phyloP scores from a whole-genome alignment of 2,329 filamentous ascomycete genomes.

The Orbilia quercus region DNA sequence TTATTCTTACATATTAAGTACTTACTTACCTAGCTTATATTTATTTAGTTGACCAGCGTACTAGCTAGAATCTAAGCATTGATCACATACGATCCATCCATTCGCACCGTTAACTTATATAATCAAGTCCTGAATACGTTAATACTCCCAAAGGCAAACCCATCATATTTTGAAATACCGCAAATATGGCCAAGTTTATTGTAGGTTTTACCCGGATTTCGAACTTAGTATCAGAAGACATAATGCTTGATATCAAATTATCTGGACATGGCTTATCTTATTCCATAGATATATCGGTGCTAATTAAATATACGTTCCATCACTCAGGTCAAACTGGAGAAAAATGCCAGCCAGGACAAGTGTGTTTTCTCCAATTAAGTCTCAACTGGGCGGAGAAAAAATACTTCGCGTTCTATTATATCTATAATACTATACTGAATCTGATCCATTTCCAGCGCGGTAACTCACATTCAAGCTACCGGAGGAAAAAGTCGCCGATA shows the following conservation, averaged over 20 bases:
- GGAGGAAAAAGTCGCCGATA: not conserved
- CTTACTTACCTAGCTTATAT: no score
- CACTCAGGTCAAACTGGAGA: slow-evolving; percentile 1
- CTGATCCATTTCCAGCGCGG: not conserved
- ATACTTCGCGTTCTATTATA: not conserved
- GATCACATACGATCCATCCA: no score
- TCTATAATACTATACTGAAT: not conserved
- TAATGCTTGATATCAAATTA: no score
- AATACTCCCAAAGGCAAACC: no score
- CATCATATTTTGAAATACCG: not conserved
- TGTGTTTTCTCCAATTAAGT: not conserved
- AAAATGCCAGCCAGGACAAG: not conserved
- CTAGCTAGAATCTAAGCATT: no score
- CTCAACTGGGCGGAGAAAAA: no score
- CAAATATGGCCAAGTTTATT: not conserved
- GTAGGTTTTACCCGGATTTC: not conserved
- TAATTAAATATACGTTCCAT: not conserved
- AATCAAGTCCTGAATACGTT: no score
- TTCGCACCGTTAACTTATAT: no score
- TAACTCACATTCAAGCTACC: not conserved
- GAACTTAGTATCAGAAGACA: no score
- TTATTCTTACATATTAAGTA: not conserved
- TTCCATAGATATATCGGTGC: no score
- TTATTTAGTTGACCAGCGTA: not conserved
- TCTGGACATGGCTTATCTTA: no score